A percentile compares a stretch with the other conserved stretches of the same genome.
Conservation (phyloP, 139 green algal genomes). For the Tetradesmus obliquus region DNA sequence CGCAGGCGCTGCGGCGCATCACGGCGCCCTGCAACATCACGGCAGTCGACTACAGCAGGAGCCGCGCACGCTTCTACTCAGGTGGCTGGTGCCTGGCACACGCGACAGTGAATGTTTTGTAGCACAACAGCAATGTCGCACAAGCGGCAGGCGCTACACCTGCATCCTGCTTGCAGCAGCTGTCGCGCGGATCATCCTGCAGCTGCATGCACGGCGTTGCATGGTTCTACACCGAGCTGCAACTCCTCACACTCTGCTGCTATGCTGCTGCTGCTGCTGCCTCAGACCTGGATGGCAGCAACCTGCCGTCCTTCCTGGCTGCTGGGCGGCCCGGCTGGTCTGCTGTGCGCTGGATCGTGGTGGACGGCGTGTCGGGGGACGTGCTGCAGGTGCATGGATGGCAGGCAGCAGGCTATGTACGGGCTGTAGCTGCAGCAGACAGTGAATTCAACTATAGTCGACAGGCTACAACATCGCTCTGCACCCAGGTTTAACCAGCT, state of each 20-base stretch:
- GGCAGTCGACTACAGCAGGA: constrained; percentile 40
- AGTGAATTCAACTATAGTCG: too few relatives aligned
- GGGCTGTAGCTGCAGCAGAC: too few relatives aligned
- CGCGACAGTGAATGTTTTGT: neutral
- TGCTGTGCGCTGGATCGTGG: constrained; percentile 27
- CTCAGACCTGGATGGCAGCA: constrained; percentile 24
- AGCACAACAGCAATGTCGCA: neutral
- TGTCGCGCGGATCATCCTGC: neutral
- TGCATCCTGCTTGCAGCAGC: neutral
- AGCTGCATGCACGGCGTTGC: neutral
- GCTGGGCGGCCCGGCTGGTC: constrained; percentile 15
- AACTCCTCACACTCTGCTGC: neutral
- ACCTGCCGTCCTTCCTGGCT: neutral
- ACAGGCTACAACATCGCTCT: too few relatives aligned
- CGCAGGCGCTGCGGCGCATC: neutral
- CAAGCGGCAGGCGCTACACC: neutral
- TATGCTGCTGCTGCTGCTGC: constrained; percentile 27
- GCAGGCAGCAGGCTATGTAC: neutral
- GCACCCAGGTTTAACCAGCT: too few relatives aligned
- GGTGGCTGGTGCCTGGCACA: neutral
- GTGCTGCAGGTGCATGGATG: constrained; percentile 31
- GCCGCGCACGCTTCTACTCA: constrained; percentile 1
- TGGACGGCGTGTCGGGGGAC: constrained; percentile 35
- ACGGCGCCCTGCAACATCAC: constrained; percentile 19
- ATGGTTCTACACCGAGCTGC: neutral